Evolutionary conservation across 768 basidiomycete species (phyloP).

Genomic region (Imleria badia): DNA sequence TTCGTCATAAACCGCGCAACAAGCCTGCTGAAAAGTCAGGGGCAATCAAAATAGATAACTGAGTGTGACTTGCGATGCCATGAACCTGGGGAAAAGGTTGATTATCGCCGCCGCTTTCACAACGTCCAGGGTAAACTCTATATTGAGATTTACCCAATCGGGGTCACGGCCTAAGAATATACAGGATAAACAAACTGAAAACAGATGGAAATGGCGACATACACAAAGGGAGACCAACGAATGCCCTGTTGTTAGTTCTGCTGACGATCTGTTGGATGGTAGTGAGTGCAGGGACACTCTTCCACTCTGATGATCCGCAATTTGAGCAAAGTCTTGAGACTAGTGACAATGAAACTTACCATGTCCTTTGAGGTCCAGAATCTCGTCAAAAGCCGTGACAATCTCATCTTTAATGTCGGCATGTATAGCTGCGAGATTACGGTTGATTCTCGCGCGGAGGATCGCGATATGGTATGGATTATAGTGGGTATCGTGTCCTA

Average conservation of each 20-base stretch:
- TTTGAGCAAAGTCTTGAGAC: background rate
- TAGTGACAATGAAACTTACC: slow-evolving; percentile 7
- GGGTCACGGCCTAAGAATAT: slow-evolving; percentile 5
- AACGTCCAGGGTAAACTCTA: slow-evolving; percentile 24
- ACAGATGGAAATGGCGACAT: background rate
- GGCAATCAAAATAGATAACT: background rate
- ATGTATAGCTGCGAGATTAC: slow-evolving; percentile 39
- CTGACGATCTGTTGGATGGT: slow-evolving; percentile 1
- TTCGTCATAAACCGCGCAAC: background rate
- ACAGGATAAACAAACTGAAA: background rate
- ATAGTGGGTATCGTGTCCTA: slow-evolving; percentile 32
- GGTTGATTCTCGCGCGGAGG: slow-evolving; percentile 33
- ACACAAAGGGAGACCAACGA: slow-evolving; percentile 21
- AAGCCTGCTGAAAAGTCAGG: background rate
- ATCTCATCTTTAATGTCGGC: slow-evolving; percentile 47
- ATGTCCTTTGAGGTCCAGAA: slow-evolving; percentile 25
- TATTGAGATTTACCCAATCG: slow-evolving; percentile 34
- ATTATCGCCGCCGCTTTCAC: slow-evolving; percentile 16
- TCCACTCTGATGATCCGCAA: slow-evolving; percentile 10
- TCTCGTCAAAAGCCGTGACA: slow-evolving; percentile 37
- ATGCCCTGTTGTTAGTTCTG: slow-evolving; percentile 7
- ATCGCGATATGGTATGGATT: slow-evolving; percentile 34
- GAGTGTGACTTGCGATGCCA: slow-evolving; percentile 29
- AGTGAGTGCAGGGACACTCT: background rate
- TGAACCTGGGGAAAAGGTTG: slow-evolving; percentile 30